phyloP scores from a whole-genome alignment of 129 eudicot genomes.

The Tanacetum coccineum region DNA sequence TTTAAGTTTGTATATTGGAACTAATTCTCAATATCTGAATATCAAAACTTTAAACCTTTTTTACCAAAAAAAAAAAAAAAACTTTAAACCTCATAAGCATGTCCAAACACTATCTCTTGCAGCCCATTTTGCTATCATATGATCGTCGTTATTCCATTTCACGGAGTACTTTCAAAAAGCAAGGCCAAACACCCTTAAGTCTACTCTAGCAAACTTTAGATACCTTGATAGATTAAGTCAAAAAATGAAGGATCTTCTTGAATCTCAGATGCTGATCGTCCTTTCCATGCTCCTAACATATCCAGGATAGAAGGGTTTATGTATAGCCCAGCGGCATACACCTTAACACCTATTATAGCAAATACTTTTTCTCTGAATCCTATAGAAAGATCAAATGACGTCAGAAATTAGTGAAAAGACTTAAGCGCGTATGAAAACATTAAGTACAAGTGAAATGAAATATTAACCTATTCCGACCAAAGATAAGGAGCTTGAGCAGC shows the following conservation, averaged over 20 bases:
- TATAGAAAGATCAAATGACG: constrained; percentile 23
- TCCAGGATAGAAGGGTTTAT: constrained; percentile 45
- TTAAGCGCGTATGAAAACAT: too few species aligned
- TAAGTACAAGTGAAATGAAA: background rate
- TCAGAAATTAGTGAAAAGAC: background rate
- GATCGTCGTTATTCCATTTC: too few species aligned
- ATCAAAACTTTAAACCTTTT: too few species aligned
- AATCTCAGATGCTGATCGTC: constrained; percentile 44
- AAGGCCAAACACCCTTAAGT: background rate
- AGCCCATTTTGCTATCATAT: too few species aligned
- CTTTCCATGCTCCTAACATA: constrained; percentile 49
- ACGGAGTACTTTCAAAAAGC: background rate
- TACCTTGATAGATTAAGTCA: constrained; percentile 60
- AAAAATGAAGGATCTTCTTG: constrained; percentile 56
- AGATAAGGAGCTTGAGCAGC: constrained; percentile 65
- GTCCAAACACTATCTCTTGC: too few species aligned
- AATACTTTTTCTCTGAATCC: constrained; percentile 92
- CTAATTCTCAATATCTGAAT: too few species aligned
- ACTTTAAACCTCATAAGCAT: too few species aligned
- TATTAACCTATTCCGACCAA: constrained; percentile 86
- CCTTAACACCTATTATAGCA: constrained; percentile 88
- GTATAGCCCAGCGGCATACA: constrained; percentile 85
- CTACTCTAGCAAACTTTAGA: background rate
- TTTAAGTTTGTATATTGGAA: too few species aligned
- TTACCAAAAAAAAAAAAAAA: too few species aligned